Conservation (phyloP, 306 rosid species). For the Elaeagnus macrophylla region DNA sequence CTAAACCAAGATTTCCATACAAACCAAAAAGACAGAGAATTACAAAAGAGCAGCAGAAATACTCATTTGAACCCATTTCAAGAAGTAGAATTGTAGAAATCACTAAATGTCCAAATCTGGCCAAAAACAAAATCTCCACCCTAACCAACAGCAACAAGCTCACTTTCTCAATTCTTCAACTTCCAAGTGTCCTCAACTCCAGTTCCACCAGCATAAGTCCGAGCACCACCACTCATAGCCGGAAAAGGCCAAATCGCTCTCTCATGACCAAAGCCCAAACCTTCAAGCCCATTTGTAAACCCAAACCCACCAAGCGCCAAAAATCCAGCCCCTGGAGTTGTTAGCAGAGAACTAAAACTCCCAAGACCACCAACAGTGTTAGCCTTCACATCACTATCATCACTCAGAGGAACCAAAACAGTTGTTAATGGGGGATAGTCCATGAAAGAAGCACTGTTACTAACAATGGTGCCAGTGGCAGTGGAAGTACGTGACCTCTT, state of each 20-base stretch:
- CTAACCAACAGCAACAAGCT: conserved; percentile 10
- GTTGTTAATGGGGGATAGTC: conserved; percentile 20
- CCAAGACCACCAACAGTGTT: conserved; percentile 31
- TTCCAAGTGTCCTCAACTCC: conserved; percentile 62
- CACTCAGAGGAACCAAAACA: conserved; percentile 29
- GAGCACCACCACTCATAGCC: conserved; percentile 36
- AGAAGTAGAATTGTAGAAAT: too few relatives aligned
- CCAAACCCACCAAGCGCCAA: conserved; percentile 76
- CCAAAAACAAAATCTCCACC: conserved; percentile 72
- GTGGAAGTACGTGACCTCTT: conserved; percentile 72
- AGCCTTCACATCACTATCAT: conserved; percentile 27
- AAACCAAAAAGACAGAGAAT: conserved; percentile 5
- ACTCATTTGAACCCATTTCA: conserved; percentile 67
- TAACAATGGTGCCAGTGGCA: not conserved
- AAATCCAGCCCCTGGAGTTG: conserved; percentile 55
- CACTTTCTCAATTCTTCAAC: conserved; percentile 53
- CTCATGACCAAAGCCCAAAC: conserved; percentile 53
- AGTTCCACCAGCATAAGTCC: conserved; percentile 16
- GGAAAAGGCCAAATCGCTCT: conserved; percentile 64
- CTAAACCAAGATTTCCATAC: conserved; percentile 12
- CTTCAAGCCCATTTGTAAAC: conserved; percentile 54
- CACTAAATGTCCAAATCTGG: conserved; percentile 79
- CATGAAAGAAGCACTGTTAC: conserved; percentile 9
- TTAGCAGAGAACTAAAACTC: conserved; percentile 67
- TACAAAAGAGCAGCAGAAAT: not conserved